Base-by-base conservation (phyloP, 75 land plant genomes). In the Selaginella tamariscina region DNA sequence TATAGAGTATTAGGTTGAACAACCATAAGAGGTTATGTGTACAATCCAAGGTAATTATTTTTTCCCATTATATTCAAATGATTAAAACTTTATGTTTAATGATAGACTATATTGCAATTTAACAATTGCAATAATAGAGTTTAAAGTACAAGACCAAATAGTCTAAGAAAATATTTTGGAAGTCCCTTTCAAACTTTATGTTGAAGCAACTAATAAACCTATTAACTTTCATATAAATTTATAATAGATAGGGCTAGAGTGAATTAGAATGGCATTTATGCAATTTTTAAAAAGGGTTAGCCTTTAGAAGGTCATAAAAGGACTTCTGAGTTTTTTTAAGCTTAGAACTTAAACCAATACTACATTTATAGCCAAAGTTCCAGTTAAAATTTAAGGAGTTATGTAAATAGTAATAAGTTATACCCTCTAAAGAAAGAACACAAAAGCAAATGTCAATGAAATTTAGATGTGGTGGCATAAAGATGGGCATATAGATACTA, bases 1-100 rank as follows among this genome's bases (percentile, higher is more conserved):
- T 39, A 39, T 39, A 39, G 49, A 39, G 49, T 39, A 39, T 39
- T 39, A 15, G 49, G 49, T 39, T 39, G 49, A 39, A 39, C 49
- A 39, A 39, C 49, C 49, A 39, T 39, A 39, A 39, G 49, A 39
- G 49, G 11, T 39, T 15, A 39, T 15, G 49, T 39, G 15, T 39
- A 39, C 15, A 15, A 39, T 39, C 15, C 49, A 39, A 39, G 49
- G 15, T 39, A 39, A 15, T 39, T 39, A 39, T 39, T 39, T 39
- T 39, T 39, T 39, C 49, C 15, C 15, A 39, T 15, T 39, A 39
- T 15, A 5, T 39, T 39, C 5, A 39, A 39, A 5, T 39, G 49
- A 39, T 39, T 39, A 5, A 5, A 39, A 39, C 11, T 39, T 5
- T 39, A 5, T 5, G 11, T 15, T 15, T 39, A 5, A 5, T 39